Percentiles rank a stretch among this genome's conserved stretches.
These are phyloP conservation scores for Lactarius sanguifluus DNA, from an alignment of 768 basidiomycete species.

Conservation along the genomic window DNA sequence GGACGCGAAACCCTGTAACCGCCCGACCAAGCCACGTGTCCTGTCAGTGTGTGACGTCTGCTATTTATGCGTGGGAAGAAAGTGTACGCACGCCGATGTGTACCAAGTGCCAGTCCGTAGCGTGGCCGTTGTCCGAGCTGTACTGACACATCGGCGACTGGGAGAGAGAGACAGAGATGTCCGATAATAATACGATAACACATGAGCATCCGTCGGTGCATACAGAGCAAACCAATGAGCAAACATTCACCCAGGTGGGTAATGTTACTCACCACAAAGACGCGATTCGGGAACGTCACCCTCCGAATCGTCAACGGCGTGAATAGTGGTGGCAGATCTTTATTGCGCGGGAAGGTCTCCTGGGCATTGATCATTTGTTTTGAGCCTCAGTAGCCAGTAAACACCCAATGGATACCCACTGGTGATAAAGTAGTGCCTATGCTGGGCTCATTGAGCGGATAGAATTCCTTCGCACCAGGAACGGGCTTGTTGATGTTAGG, in stretches of 20 bases:
- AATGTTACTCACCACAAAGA: slow-evolving; percentile 54
- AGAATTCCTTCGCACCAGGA: slow-evolving; percentile 52
- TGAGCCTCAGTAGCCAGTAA: neutral
- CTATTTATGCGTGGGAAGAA: neutral
- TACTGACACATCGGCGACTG: slow-evolving; percentile 86
- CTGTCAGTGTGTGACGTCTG: neutral
- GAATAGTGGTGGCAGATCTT: slow-evolving; percentile 58
- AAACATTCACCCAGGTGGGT: neutral
- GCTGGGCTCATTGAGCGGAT: slow-evolving; percentile 57
- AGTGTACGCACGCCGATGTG: slow-evolving; percentile 57
- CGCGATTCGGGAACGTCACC: slow-evolving; percentile 70
- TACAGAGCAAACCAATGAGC: neutral
- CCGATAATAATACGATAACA: neutral
- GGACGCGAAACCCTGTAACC: slow-evolving; percentile 58
- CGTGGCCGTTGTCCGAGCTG: slow-evolving; percentile 68
- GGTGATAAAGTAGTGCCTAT: slow-evolving; percentile 47
- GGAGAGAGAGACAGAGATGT: neutral
- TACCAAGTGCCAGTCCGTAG: slow-evolving; percentile 82
- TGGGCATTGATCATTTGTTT: slow-evolving; percentile 20
- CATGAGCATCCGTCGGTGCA: neutral
- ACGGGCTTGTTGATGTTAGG: slow-evolving; percentile 46
- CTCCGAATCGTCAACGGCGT: slow-evolving; percentile 60
- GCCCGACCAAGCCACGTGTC: neutral
- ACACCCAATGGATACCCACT: slow-evolving; percentile 29
- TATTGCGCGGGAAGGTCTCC: slow-evolving; percentile 48